Percentiles rank a stretch among this genome's conserved stretches.
phyloP scores from a whole-genome alignment of 1,139 yeast genomes.

The Candida sp. region DNA sequence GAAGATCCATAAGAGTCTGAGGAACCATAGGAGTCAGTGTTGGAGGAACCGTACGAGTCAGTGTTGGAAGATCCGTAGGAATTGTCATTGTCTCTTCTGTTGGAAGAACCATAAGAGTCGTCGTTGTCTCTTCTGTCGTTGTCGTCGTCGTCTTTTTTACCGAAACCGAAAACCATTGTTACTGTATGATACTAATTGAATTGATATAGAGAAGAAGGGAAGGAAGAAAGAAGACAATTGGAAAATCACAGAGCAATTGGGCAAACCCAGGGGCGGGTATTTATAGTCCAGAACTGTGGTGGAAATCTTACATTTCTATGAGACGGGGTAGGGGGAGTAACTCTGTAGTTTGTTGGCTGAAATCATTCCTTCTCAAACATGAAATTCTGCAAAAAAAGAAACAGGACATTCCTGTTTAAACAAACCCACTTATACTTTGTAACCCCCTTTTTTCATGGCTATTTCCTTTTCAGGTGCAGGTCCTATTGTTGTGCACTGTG shows the following conservation, averaged over 20 bases:
- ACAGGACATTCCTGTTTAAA: not conserved
- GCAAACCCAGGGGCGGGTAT: not conserved
- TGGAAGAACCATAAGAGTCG: conserved; percentile 15
- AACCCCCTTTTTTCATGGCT: not conserved
- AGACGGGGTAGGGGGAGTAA: no score
- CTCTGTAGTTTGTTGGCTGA: not conserved
- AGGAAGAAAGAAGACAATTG: not conserved
- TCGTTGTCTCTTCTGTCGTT: conserved; percentile 9
- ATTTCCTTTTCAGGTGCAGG: no score
- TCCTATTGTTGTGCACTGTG: no score
- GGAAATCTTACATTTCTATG: not conserved
- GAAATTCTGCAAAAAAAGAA: not conserved
- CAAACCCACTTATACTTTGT: not conserved
- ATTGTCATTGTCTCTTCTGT: conserved; percentile 9
- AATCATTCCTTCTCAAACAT: not conserved
- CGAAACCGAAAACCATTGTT: conserved; percentile 35
- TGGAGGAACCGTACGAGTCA: conserved; percentile 25
- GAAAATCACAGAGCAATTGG: not conserved
- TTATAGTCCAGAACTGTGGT: not conserved
- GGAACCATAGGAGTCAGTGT: conserved; percentile 24
- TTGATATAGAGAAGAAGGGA: not conserved
- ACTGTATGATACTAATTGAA: not conserved
- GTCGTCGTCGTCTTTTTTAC: conserved; percentile 19
- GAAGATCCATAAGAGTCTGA: conserved; percentile 19
- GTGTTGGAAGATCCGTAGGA: conserved; percentile 13